phyloP scores from a whole-genome alignment of 148 eudicot genomes.

The Rheum nobile region DNA sequence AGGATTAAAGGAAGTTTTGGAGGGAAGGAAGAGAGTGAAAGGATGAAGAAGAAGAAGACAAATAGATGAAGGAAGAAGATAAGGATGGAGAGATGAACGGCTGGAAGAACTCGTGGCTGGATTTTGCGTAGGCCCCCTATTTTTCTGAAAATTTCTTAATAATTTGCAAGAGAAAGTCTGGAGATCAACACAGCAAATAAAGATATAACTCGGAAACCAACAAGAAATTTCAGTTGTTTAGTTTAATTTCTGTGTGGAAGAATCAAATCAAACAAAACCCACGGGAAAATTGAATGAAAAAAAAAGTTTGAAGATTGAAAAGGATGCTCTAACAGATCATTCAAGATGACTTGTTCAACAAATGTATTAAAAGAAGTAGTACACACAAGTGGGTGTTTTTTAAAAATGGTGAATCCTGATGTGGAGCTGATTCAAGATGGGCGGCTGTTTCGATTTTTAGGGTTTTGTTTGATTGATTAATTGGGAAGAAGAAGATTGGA shows the following conservation, averaged over 20 bases:
- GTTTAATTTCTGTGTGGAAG: neutral
- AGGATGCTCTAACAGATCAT: neutral
- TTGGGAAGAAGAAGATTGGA: neutral
- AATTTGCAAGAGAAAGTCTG: neutral
- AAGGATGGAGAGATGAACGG: slow-evolving; percentile 33
- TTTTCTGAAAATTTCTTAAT: neutral
- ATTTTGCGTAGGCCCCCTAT: slow-evolving; percentile 28
- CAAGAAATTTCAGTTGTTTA: neutral
- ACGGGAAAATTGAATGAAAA: neutral
- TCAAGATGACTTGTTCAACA: neutral
- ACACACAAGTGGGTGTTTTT: neutral
- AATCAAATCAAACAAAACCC: neutral
- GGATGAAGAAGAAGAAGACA: neutral
- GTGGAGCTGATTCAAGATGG: slow-evolving; percentile 2
- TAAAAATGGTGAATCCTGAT: neutral
- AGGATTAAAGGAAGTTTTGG: neutral
- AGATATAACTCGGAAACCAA: neutral
- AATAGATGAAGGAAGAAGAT: slow-evolving; percentile 11
- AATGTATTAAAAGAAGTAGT: neutral
- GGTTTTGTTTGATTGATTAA: slow-evolving; percentile 2
- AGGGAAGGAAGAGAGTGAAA: neutral
- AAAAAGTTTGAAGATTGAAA: slow-evolving; percentile 3
- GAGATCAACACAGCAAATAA: neutral
- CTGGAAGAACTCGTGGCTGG: slow-evolving; percentile 8
- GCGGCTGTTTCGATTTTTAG: neutral